phyloP scores from a whole-genome alignment of 2,329 filamentous ascomycete genomes.

The Xylaria sp. region DNA sequence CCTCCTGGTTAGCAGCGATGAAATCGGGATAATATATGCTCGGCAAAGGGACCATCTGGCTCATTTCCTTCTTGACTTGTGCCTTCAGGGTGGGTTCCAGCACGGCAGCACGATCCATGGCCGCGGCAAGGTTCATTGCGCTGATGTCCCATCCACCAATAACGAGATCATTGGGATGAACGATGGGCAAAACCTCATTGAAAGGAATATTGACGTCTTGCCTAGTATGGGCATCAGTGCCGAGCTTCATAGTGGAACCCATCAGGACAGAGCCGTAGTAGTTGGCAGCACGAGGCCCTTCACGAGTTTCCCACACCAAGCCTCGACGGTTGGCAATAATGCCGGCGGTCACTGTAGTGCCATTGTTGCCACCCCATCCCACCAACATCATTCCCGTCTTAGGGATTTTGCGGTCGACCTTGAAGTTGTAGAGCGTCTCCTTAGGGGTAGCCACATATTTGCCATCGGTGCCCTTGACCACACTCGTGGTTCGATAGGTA shows the following conservation, averaged over 20 bases:
- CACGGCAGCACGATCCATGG: constrained; percentile 96
- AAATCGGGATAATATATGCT: constrained; percentile 99
- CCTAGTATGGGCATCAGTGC: constrained; percentile 82
- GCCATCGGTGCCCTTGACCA: constrained; percentile 75
- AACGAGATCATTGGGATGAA: constrained; percentile 94
- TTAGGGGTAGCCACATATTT: constrained; percentile 85
- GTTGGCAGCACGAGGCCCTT: constrained; percentile 85
- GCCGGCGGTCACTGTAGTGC: constrained; percentile 94
- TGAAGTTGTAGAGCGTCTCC: constrained; percentile 95
- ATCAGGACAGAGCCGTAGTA: constrained; percentile 99
- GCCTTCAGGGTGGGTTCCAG: constrained; percentile 94
- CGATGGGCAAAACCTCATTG: constrained; percentile 93
- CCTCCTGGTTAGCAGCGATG: constrained; percentile 98
- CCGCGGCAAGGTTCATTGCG: constrained; percentile 83
- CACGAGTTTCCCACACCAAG: constrained; percentile 92
- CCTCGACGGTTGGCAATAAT: constrained; percentile 93
- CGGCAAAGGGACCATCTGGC: constrained; percentile 84
- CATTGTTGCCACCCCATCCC: constrained; percentile 98
- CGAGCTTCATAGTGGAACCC: constrained; percentile 96
- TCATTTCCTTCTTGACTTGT: constrained; percentile 92
- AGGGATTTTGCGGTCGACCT: constrained; percentile 91
- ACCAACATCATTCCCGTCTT: constrained; percentile 98
- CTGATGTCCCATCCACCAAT: constrained; percentile 99
- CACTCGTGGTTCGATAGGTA: constrained; percentile 92
- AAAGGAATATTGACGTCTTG: constrained; percentile 97